Base-by-base conservation (phyloP, 1,284 basidiomycete species). In the Pseudozyma flocculosa region DNA sequence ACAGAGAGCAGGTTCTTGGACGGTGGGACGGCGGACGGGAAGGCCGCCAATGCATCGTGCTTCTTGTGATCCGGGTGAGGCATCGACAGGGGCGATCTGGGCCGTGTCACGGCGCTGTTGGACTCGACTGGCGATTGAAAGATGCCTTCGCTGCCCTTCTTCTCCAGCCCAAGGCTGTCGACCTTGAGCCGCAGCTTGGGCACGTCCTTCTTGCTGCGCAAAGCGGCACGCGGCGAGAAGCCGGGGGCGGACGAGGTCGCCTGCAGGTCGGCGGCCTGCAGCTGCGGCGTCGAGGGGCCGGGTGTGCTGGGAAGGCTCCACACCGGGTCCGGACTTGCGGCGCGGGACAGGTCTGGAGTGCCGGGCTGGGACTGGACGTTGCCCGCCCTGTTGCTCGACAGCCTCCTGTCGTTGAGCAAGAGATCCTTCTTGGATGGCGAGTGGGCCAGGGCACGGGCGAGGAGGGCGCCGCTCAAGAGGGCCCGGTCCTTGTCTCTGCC, bases 301-400 rank as follows among this genome's bases (percentile, higher is more conserved):
- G 32, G 32, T 3, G 32, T 34, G 32, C 32, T 34, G 32, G 32
- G 32, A 4, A 34, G 11, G 32, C 32, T 34, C 32, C 32, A 34
- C 15, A 34, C 32, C 32, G 32, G 32, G 3, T 40, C 43, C 0
- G 62, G 62, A 34, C 62, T 65, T 15, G 58, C 62, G 13, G 57
- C 62, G 21, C 62, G 50, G 5, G 62, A 65, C 2, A 65, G 41
- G 23, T 65, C 62, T 8, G 62, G 62, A 3, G 62, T 65, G 21
- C 56, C 53, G 7, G 54, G 57, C 10, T 50, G 57, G 13, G 61
- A 64, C 3, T 46, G 51, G 11, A 13, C 32, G 8, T 17, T 17
- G 32, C 11, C 32, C 3, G 15, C 32, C n/a, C n/a, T n/a, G 32
- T 4, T 13, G 11, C 7, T 9, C 11, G 32, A 14, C 11, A 8